Conservation (phyloP, 148 eudicot genomes). For the Silene conica region DNA sequence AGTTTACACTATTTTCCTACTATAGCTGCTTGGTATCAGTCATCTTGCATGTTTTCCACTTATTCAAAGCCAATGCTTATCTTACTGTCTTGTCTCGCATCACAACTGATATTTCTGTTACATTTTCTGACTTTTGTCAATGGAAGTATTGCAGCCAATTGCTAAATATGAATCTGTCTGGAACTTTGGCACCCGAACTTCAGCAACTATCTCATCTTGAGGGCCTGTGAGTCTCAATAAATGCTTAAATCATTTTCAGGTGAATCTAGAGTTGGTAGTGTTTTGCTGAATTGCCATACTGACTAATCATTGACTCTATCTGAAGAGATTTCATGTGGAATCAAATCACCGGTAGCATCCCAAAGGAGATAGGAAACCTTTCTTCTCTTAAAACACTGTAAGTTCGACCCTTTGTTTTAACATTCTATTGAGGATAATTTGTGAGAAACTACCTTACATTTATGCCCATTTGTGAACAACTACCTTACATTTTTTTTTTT, state of each 20-base stretch:
- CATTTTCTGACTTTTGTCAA: not conserved
- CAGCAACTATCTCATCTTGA: slow-evolving; percentile 53
- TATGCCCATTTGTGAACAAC: too few relatives aligned
- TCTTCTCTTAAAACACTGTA: slow-evolving; percentile 60
- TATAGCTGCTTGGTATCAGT: not conserved
- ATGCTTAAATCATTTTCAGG: not conserved
- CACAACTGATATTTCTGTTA: not conserved
- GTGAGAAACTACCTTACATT: too few relatives aligned
- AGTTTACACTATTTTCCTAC: too few relatives aligned
- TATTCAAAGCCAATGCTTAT: not conserved
- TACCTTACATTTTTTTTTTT: too few relatives aligned
- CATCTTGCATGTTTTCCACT: not conserved
- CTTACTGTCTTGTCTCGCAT: not conserved
- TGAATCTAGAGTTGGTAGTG: not conserved
- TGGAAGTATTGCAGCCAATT: slow-evolving; percentile 46
- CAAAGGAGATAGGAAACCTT: slow-evolving; percentile 80
- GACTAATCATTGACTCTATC: slow-evolving; percentile 1
- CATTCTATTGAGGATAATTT: not conserved
- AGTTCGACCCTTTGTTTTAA: slow-evolving; percentile 28
- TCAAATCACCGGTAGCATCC: slow-evolving; percentile 57
- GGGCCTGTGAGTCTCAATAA: slow-evolving; percentile 51
- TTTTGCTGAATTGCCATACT: slow-evolving; percentile 9
- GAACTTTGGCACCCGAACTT: slow-evolving; percentile 68
- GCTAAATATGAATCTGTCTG: slow-evolving; percentile 66
- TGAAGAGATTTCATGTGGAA: slow-evolving; percentile 91